These are phyloP conservation scores for Dothistroma pini DNA, from an alignment of 2,329 filamentous ascomycete species.

Conservation along the genomic window DNA sequence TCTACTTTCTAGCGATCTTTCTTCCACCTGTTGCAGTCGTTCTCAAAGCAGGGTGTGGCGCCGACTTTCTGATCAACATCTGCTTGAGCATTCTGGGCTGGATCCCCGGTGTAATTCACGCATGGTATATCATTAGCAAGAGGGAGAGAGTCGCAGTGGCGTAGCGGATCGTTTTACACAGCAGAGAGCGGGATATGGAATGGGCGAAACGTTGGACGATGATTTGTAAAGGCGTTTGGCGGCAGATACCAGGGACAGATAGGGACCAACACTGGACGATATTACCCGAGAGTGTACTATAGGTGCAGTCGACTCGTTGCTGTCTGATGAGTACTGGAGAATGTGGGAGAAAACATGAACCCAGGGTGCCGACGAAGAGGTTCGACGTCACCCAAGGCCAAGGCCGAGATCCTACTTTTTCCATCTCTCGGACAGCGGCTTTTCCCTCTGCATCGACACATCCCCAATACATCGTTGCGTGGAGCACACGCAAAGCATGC, in stretches of 20 bases:
- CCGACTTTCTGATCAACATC: conserved; percentile 85
- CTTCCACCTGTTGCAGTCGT: conserved; percentile 79
- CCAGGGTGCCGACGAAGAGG: neutral
- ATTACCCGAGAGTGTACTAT: no score
- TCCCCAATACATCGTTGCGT: neutral
- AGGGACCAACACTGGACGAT: neutral
- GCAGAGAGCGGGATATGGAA: neutral
- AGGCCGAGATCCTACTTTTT: neutral
- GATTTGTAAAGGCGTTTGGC: no score
- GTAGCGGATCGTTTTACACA: neutral
- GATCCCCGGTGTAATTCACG: conserved; percentile 67
- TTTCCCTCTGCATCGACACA: no score
- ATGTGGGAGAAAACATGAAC: neutral
- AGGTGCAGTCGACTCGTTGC: no score
- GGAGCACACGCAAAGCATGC: neutral
- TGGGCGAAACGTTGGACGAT: neutral
- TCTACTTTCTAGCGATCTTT: conserved; percentile 47
- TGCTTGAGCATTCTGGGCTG: conserved; percentile 72
- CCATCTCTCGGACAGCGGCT: neutral
- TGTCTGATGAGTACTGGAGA: no score
- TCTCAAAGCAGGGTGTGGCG: conserved; percentile 79
- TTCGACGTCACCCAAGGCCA: neutral
- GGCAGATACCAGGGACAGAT: neutral
- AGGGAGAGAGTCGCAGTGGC: neutral
- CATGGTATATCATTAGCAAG: conserved; percentile 57